Evolutionary conservation across 108 stramenopile genomes (phyloP).

Genomic region (Nitzschia sp.): DNA sequence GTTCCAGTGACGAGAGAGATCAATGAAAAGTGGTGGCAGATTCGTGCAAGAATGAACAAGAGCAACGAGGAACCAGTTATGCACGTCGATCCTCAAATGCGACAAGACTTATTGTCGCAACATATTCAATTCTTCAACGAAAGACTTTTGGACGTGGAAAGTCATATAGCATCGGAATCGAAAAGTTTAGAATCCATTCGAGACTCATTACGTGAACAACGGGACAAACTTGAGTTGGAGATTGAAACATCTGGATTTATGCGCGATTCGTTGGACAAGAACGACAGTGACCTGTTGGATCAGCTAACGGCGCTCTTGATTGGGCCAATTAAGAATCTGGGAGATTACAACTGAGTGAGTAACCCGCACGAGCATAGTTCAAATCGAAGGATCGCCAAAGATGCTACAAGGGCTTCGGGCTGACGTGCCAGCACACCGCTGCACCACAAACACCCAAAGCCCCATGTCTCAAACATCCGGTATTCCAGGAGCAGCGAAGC

Average conservation of each 20-base stretch:
- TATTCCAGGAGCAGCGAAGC: too few relatives aligned
- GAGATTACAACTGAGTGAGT: slow-evolving; percentile 13
- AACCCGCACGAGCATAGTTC: background rate
- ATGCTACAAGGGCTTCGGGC: too few relatives aligned
- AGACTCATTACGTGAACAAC: slow-evolving; percentile 26
- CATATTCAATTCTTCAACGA: slow-evolving; percentile 43
- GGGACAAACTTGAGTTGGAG: slow-evolving; percentile 31
- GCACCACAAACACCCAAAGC: too few relatives aligned
- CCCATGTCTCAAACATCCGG: too few relatives aligned
- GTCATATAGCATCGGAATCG: slow-evolving; percentile 26
- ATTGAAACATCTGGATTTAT: slow-evolving; percentile 35
- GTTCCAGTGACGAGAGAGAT: slow-evolving; percentile 12
- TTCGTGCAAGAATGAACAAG: slow-evolving; percentile 6
- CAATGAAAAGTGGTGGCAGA: slow-evolving; percentile 20
- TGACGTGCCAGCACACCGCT: too few relatives aligned
- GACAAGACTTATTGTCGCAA: slow-evolving; percentile 32
- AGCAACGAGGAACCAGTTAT: slow-evolving; percentile 8
- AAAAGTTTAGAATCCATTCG: slow-evolving; percentile 27
- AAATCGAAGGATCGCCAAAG: too few relatives aligned
- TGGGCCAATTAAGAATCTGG: slow-evolving; percentile 45
- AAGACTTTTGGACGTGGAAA: slow-evolving; percentile 32
- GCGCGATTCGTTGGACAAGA: slow-evolving; percentile 14
- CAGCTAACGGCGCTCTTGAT: slow-evolving; percentile 37
- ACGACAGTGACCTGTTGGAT: slow-evolving; percentile 36
- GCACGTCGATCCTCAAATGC: slow-evolving; percentile 30